Evolutionary conservation across 208 protist genomes (phyloP).

Genomic region (Giardia duodenalis): DNA sequence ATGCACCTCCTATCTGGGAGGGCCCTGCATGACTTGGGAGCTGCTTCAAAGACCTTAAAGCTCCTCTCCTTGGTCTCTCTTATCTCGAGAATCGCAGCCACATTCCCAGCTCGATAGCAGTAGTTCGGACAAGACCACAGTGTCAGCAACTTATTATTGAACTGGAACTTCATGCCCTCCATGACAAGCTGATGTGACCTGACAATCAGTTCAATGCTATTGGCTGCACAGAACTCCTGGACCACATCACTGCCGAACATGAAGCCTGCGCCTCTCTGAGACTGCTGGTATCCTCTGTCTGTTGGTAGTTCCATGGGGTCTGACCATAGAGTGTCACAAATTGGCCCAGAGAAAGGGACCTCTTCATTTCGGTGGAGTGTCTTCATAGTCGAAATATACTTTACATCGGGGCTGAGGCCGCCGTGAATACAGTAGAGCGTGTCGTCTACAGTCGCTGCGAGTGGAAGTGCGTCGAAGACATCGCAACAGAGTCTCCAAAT

Average conservation of each 20-base stretch:
- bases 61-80: constrained; percentile 56
- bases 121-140: constrained; percentile 86
- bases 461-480: constrained; percentile 94
- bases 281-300: constrained; percentile 72
- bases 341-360: constrained; percentile 58
- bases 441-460: constrained; percentile 88
- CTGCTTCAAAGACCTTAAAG: constrained; percentile 94
- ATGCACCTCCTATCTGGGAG: constrained; percentile 14
- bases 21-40: constrained; percentile 51
- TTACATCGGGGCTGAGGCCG: constrained; percentile 25
- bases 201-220: constrained; percentile 32
- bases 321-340: constrained; percentile 57
- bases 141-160: constrained; percentile 71
- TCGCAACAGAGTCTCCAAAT: constrained; percentile 98
- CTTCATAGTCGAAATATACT: constrained; percentile 5
- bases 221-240: constrained; percentile 32
- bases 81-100: constrained; percentile 80
- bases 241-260: constrained; percentile 93
- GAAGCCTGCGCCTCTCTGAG: constrained; percentile 89
- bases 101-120: constrained; percentile 86
- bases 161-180: constrained; percentile 77
- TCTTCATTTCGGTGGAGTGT: constrained; percentile 20
- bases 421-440: constrained; percentile 61
- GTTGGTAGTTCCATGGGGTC: constrained; percentile 61
- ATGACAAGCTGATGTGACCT: constrained; percentile 76